Base-by-base conservation (phyloP, 495 filamentous ascomycete genomes). In the Aspergillus affinis region DNA sequence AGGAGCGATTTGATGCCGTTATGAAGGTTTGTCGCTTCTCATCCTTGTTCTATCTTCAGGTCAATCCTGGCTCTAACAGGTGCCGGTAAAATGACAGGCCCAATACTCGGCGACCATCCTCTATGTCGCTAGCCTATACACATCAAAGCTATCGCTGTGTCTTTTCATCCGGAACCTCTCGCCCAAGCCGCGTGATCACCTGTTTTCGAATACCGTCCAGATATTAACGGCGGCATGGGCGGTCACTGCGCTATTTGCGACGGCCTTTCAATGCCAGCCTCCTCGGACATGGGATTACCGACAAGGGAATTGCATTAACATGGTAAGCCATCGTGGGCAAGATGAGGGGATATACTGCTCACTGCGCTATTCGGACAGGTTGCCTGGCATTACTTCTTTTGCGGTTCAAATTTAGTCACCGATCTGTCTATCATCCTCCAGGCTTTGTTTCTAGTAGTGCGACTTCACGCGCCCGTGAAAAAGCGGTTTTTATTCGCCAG, bases 91-190 rank as follows among this genome's bases (percentile, higher is more conserved):
- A 19, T 44, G 0, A 20, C 32, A 64, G 62, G 45, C 62, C 17
- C 69, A 71, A 17, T 73, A 65, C 32, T 55, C 67, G 5, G 65
- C 58, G 4, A 60, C 56, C 15, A 53, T 73, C 53, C 48, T 73
- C 2, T 73, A 70, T 49, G 49, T 66, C 29, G 36, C 62, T 17
- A 72, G 69, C 18, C 58, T 72, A 18, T 58, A 41, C 20, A 54
- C 68, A 32, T 73, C 70, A 17, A 73, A 71, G 53, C 19, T 73
- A 48, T 69, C 70, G 6, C 50, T 73, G 18, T 62, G 56, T 20
- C 29, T 61, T 6, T 72, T 74, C 48, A 65, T 72, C 51, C 59
- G 57, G 9, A 67, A 66, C 27, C 58, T 68, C 23, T 70, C 60
- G 3, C 69, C 65, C 10, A 60, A 57, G 0, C 29, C 48, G 9